phyloP scores from a whole-genome alignment of 108 stramenopile genomes.

The Seminavis robusta region DNA sequence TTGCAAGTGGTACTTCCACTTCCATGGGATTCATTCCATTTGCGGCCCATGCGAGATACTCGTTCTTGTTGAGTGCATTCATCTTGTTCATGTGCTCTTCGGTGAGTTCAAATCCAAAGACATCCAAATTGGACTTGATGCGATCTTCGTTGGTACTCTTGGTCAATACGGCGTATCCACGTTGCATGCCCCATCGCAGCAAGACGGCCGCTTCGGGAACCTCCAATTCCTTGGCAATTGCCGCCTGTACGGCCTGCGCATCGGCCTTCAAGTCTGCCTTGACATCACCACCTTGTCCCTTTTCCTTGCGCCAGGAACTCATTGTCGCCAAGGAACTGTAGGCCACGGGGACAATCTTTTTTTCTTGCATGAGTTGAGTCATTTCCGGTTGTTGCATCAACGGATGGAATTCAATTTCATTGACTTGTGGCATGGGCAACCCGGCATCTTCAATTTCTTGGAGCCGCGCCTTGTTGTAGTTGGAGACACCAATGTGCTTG shows the following conservation, averaged over 20 bases:
- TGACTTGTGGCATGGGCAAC: background rate
- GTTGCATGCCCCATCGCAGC: constrained; percentile 6
- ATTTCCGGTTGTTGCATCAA: background rate
- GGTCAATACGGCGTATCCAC: constrained; percentile 1
- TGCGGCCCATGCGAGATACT: background rate
- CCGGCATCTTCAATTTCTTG: background rate
- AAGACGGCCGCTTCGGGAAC: background rate
- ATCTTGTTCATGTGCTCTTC: background rate
- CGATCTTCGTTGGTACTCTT: background rate
- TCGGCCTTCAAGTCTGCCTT: background rate
- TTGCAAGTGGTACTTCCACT: background rate
- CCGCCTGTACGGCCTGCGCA: background rate
- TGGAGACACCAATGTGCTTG: constrained; percentile 1
- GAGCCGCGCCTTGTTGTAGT: background rate
- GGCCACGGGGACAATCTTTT: background rate
- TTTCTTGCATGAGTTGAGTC: background rate
- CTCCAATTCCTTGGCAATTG: background rate
- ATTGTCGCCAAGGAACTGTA: constrained; percentile 1
- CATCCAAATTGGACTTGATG: background rate
- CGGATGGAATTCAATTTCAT: background rate
- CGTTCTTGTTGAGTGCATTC: constrained; percentile 2
- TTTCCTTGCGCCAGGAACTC: background rate
- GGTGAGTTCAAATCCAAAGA: background rate
- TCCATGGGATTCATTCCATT: background rate
- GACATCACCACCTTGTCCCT: background rate